Conservation (phyloP, 1,284 basidiomycete genomes). For the Cystobasidium sp. region DNA sequence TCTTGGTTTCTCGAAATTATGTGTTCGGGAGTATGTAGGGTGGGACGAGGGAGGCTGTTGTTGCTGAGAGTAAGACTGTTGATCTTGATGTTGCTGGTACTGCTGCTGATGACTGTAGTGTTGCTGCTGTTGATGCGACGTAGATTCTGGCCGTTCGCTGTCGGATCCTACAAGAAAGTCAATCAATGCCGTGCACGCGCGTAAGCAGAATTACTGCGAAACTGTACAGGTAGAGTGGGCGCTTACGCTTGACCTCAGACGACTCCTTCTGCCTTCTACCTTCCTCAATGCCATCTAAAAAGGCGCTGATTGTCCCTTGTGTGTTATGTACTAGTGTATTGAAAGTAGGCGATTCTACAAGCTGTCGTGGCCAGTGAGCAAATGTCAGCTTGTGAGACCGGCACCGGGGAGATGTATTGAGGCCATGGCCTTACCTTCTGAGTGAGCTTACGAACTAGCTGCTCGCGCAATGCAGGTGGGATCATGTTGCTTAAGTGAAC, state of each 20-base stretch:
- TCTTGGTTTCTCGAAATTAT: conserved; percentile 41
- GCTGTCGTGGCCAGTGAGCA: not conserved
- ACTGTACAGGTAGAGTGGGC: not conserved
- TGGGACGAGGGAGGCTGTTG: not conserved
- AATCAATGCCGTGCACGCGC: not conserved
- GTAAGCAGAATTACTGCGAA: conserved; percentile 1
- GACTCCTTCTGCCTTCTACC: conserved; percentile 22
- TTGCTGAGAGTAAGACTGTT: conserved; percentile 6
- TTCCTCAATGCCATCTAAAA: conserved; percentile 32
- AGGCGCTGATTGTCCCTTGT: conserved; percentile 27
- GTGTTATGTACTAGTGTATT: conserved; percentile 34
- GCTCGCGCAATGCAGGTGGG: conserved; percentile 35
- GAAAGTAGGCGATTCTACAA: conserved; percentile 41
- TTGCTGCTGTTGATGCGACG: conserved; percentile 2
- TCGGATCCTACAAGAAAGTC: conserved; percentile 1
- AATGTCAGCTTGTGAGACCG: not conserved
- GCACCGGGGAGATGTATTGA: not conserved
- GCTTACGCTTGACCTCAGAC: conserved; percentile 9
- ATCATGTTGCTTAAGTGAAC: conserved; percentile 15
- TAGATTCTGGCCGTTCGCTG: conserved; percentile 7
- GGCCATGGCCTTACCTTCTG: conserved; percentile 26
- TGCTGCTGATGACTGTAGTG: too few species aligned
- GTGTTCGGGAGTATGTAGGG: conserved; percentile 14
- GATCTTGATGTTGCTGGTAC: conserved; percentile 5
- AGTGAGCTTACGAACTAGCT: conserved; percentile 27